Evolutionary conservation across 345 rosid genomes (phyloP).

Genomic region (Kernera saxatilis): DNA sequence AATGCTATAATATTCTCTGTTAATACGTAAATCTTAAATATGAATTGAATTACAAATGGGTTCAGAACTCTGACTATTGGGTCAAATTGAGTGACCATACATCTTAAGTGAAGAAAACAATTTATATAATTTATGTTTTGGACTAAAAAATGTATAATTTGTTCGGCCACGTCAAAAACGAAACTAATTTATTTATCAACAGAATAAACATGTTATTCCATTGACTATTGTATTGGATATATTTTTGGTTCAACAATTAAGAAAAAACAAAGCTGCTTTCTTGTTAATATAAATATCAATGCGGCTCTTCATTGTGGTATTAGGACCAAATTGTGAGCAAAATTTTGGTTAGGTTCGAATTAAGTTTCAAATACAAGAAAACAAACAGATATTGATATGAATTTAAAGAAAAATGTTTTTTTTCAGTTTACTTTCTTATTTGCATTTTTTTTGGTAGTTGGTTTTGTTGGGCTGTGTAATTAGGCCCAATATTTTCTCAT

Average conservation of each 20-base stretch:
- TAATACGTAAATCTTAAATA: neutral
- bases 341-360: neutral
- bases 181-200: neutral
- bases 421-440: neutral
- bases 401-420: neutral
- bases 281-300: neutral
- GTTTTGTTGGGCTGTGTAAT: neutral
- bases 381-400: neutral
- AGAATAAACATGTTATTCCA: constrained; percentile 1
- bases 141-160: constrained; percentile 3
- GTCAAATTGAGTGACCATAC: constrained; percentile 17
- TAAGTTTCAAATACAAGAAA: constrained; percentile 6
- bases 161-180: neutral
- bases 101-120: constrained; percentile 11
- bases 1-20: neutral
- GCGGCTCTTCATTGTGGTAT: constrained; percentile 19
- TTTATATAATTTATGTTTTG: neutral
- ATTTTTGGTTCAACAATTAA: neutral
- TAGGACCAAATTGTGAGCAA: constrained; percentile 12
- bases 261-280: neutral
- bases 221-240: neutral
- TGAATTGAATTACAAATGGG: neutral
- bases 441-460: neutral
- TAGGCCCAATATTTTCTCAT: neutral
- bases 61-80: neutral